Evolutionary conservation across 768 basidiomycete species (phyloP), one percentile per base, ranked within the genome.

Genomic region (Suillus occidentalis): DNA sequence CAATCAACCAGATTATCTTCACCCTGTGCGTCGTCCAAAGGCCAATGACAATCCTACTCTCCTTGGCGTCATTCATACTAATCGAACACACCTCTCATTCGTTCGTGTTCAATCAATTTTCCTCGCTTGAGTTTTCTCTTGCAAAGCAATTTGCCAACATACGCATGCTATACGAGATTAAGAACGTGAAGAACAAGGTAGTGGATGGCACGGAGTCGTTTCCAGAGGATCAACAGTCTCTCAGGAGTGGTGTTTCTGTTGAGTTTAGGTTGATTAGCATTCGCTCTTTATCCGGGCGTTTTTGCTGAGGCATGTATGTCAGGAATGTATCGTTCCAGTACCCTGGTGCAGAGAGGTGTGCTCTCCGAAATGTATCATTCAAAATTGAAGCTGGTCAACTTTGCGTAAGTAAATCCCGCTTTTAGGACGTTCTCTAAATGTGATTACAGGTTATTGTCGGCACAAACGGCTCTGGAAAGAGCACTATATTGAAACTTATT

Each of bases 321-420:
- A 89, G 89, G 70, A 82, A 89, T 65, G 91, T 94, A 4, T 88
- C 85, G 4, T 93, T 92, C 76, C 80, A 75, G 50, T 93, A 93
- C 71, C 88, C 89, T 0, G 84, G 71, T 70, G 78, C 74, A 69
- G 82, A 71, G 61, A 70, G 40, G 73, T 81, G 82, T 63, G 91
- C 90, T 1, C 73, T 94, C 39, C 77, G 72, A 4, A 77, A 86
- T 53, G 82, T 89, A 10, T 92, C 88, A 0, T 94, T 93, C 76
- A 89, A 83, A 71, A 84, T 94, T 25, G 77, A 78, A 42, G 80
- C 80, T 52, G 91, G 91, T 0, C 89, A 91, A 65, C 83, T 94
- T 57, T 92, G 91, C 71, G 91, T 91, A 74, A 49, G 68, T 64
- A 22, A 9, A 40, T 62, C 58, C 55, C 22, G 36, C 18, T 40